Base-by-base conservation (phyloP, 2,329 filamentous ascomycete genomes). In the Chaetomium globosum region DNA sequence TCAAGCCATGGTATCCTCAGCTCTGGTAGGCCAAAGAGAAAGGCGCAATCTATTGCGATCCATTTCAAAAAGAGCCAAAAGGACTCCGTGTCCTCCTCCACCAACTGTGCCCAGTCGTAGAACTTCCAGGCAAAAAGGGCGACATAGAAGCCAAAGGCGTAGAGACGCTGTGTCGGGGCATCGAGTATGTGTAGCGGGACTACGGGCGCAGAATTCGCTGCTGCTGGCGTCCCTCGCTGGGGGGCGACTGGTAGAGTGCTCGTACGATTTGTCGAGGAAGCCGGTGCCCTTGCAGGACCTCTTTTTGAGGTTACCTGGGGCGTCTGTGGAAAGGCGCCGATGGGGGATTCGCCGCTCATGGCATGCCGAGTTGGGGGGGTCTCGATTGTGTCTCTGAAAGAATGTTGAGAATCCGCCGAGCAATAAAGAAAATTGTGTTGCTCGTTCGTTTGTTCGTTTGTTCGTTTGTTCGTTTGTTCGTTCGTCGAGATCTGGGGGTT, bases 1-100 rank as follows among this genome's bases (percentile, higher is more conserved):
- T 98, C 93, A 65, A 99, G 82, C 96, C 95, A 99, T 65, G 95
- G 95, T 83, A 99, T 97, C 75, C 91, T 87, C 72, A 99, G 78
- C 70, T 90, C 86, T 21, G 96, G 94, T 61, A 99, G 80, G 8
- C 91, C 91, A 76, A 96, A 97, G 68, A 98, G 82, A 76, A 93
- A 97, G 28, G 89, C 78, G 67, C 91, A 90, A 79, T 99, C 95
- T 68, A 99, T 86, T 65, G 88, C 83, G 68, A 91, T 85, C 95
- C 95, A 99, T 84, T 98, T 99, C 74, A 96, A 80, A 75, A 97
- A 97, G 57, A 94, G 84, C 85, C 88, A 90, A 67, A 95, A 89
- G n/a, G 93, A 96, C 73, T 92, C 89, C 65, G 91, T 86, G 69
- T 96, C 91, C 69, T 94, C 90, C 64, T 93, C 89, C 48, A 93